Evolutionary conservation across 2,329 filamentous ascomycete genomes (phyloP).

Genomic region (Fusarium anguioides): DNA sequence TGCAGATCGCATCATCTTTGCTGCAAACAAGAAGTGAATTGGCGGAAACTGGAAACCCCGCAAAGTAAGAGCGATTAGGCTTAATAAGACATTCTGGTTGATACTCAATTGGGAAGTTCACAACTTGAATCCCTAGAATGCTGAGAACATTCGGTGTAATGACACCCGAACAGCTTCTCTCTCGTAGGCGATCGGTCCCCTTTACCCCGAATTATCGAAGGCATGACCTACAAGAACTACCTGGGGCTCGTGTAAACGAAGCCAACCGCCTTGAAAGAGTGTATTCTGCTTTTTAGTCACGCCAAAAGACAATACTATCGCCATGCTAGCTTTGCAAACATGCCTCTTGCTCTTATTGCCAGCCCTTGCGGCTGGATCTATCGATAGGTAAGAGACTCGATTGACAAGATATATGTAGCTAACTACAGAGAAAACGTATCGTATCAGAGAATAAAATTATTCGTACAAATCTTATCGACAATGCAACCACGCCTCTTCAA

Average conservation of each 20-base stretch:
- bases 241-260: background rate
- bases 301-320: background rate
- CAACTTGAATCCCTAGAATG: background rate
- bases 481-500: conserved; percentile 61
- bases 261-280: too few relatives aligned
- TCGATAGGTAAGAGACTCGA: conserved; percentile 1
- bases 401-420: background rate
- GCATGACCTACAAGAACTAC: background rate
- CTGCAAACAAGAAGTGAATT: background rate
- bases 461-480: conserved; percentile 39
- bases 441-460: conserved; percentile 40
- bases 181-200: background rate
- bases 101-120: background rate
- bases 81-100: background rate
- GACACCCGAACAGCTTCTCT: background rate
- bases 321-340: background rate
- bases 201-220: conserved; percentile 9
- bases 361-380: background rate
- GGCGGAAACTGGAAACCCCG: background rate
- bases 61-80: background rate
- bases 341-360: conserved; percentile 3
- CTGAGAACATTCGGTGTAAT: conserved; percentile 2
- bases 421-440: conserved; percentile 28
- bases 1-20: background rate
- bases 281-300: too few relatives aligned